A percentile compares a stretch with the other conserved stretches of the same genome.
Conservation (phyloP, 2,329 filamentous ascomycete genomes). For the Xylariaceae sp. region DNA sequence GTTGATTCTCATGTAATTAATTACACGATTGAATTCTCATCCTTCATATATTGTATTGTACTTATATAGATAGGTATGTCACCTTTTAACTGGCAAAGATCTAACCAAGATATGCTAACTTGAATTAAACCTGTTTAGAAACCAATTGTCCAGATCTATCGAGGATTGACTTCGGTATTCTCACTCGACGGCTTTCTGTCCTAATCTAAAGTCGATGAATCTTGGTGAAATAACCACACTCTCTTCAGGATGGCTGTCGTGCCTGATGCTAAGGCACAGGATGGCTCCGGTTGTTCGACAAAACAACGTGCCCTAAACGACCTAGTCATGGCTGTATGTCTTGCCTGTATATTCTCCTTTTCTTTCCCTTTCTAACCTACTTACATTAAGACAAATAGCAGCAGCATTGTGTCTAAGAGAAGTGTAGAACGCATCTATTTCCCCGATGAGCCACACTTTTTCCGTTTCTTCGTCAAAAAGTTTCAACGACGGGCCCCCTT, state of each 20-base stretch:
- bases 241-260: conserved; percentile 19
- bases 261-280: conserved; percentile 7
- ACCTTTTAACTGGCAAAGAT: no score
- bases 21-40: no score
- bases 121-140: no score
- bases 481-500: conserved; percentile 81
- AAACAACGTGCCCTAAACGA: conserved; percentile 47
- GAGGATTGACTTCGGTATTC: background rate
- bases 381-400: conserved; percentile 73
- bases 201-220: no score
- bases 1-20: no score
- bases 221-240: background rate
- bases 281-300: conserved; percentile 22
- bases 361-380: conserved; percentile 10
- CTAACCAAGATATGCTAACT: background rate
- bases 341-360: background rate
- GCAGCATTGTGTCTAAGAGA: conserved; percentile 88
- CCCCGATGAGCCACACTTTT: conserved; percentile 76
- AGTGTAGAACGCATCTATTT: conserved; percentile 91
- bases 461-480: conserved; percentile 84
- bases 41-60: no score
- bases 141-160: background rate
- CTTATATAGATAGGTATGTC: no score
- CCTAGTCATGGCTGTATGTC: conserved; percentile 55
- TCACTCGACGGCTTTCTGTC: background rate